Base-by-base conservation (phyloP, 352 stramenopile genomes). In the Globisporangium nunn region DNA sequence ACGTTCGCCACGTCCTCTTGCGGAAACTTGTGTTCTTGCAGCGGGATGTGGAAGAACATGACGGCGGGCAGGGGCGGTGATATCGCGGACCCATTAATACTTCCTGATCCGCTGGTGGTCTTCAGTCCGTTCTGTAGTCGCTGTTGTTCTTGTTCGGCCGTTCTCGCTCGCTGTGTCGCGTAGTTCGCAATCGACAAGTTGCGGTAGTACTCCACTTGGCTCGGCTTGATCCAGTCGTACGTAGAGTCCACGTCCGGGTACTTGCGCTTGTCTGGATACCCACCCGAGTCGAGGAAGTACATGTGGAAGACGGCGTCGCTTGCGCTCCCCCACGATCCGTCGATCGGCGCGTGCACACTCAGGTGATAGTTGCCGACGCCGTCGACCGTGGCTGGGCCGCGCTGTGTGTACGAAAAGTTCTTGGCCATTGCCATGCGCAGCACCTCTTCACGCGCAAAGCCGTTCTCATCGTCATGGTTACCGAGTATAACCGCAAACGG, bases 311-410 rank as follows among this genome's bases (percentile, higher is more conserved):
- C 74, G 10, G 60, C 71, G 0, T 44, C 50, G 0, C 73, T 67
- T 15, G 57, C 33, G 0, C 53, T 12, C 0, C 75, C 74, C 75
- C 78, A 84, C 0, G 70, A 31, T 5, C 74, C 78, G 30, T 65
- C 53, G 0, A 41, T 33, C 4, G 78, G 78, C 30, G 75, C 75
- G 15, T 76, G 49, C 4, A 88, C 53, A 39, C 66, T 71, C 10
- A 90, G 54, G 41, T 82, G 64, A 58, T 86, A 90, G 66, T 90
- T 88, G 35, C 77, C 77, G 5, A 85, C 77, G 29, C 77, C 80
- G 3, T 70, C 73, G 40, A 90, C 67, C 5, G 70, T 52, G 11
- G 46, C 33, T 8, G 75, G 74, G 5, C 80, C 77, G 12, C 68
- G 68, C 64, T 84, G 71, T 11, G 71, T 58, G 54, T 87, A 83